These are phyloP conservation scores for Passiflora organensis DNA, from an alignment of 345 rosid genomes.

Conservation along the genomic window DNA sequence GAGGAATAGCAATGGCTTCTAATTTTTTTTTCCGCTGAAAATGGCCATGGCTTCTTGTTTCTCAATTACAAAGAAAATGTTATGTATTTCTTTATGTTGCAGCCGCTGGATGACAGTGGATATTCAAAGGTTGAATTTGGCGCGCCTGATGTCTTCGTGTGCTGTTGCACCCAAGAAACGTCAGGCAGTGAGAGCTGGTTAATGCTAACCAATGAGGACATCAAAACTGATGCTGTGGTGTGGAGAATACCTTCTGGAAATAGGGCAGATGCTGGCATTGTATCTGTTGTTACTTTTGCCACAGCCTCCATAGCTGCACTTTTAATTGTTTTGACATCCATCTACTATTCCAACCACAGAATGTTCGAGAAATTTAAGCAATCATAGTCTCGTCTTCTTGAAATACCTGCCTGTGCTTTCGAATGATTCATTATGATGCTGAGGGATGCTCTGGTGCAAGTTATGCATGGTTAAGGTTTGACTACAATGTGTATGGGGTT, in stretches of 20 bases:
- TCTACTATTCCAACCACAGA: slow-evolving; percentile 26
- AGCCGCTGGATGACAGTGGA: slow-evolving; percentile 62
- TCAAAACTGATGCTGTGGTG: slow-evolving; percentile 18
- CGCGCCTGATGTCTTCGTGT: slow-evolving; percentile 51
- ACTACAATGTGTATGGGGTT: too few relatives aligned
- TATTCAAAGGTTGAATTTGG: slow-evolving; percentile 54
- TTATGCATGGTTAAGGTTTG: too few relatives aligned
- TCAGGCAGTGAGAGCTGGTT: slow-evolving; percentile 30
- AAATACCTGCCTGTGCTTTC: too few relatives aligned
- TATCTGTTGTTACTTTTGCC: slow-evolving; percentile 48
- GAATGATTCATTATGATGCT: too few relatives aligned
- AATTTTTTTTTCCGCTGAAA: too few relatives aligned
- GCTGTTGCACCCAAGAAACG: slow-evolving; percentile 29
- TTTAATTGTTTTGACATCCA: slow-evolving; percentile 36
- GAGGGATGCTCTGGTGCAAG: too few relatives aligned
- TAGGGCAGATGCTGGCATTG: slow-evolving; percentile 40
- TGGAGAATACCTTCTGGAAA: slow-evolving; percentile 71
- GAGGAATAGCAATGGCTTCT: too few relatives aligned
- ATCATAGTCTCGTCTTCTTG: background rate
- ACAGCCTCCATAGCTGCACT: slow-evolving; percentile 43
- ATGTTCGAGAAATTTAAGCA: slow-evolving; percentile 1
- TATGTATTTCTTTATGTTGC: slow-evolving; percentile 8
- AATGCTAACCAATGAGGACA: slow-evolving; percentile 18
- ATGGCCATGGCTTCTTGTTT: background rate
- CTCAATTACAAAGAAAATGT: background rate